A percentile compares a stretch with the other conserved stretches of the same genome.
phyloP scores from a whole-genome alignment of 2,329 filamentous ascomycete genomes.

The Arthroderma sp. region DNA sequence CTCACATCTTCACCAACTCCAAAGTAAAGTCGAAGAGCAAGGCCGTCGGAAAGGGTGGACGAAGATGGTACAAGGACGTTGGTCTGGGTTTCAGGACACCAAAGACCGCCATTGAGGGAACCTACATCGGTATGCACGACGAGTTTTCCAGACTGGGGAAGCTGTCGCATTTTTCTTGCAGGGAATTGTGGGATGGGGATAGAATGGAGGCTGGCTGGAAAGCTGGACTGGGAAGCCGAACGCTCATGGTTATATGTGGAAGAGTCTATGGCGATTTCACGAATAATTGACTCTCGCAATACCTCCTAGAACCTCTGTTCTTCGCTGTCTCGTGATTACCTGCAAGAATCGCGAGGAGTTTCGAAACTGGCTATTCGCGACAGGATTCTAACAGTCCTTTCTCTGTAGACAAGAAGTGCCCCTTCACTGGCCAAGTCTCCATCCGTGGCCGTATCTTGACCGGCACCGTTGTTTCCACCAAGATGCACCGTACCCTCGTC shows the following conservation, averaged over 20 bases:
- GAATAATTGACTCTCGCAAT: neutral
- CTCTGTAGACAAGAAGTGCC: slow-evolving; percentile 93
- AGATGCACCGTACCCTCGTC: slow-evolving; percentile 99
- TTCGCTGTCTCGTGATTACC: neutral
- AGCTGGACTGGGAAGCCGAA: neutral
- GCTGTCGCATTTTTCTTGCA: neutral
- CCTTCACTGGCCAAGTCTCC: slow-evolving; percentile 96
- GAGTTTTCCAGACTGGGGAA: neutral
- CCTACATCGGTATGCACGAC: slow-evolving; percentile 83
- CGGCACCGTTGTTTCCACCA: slow-evolving; percentile 97
- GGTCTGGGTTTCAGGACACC: slow-evolving; percentile 98
- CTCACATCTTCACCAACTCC: slow-evolving; percentile 98
- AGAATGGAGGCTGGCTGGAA: neutral
- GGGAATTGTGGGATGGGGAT: neutral
- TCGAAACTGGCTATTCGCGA: neutral
- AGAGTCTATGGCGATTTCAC: neutral
- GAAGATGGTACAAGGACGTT: slow-evolving; percentile 99
- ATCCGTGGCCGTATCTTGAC: slow-evolving; percentile 99
- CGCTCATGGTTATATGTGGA: neutral
- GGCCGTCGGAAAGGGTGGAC: slow-evolving; percentile 77
- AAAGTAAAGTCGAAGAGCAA: slow-evolving; percentile 77
- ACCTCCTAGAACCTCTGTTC: neutral
- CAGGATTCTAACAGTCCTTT: slow-evolving; percentile 2
- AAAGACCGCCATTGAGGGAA: slow-evolving; percentile 96
- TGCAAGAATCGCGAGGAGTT: neutral